Evolutionary conservation across 139 green algal genomes (phyloP).

Genomic region (Pedinophyceae sp.): DNA sequence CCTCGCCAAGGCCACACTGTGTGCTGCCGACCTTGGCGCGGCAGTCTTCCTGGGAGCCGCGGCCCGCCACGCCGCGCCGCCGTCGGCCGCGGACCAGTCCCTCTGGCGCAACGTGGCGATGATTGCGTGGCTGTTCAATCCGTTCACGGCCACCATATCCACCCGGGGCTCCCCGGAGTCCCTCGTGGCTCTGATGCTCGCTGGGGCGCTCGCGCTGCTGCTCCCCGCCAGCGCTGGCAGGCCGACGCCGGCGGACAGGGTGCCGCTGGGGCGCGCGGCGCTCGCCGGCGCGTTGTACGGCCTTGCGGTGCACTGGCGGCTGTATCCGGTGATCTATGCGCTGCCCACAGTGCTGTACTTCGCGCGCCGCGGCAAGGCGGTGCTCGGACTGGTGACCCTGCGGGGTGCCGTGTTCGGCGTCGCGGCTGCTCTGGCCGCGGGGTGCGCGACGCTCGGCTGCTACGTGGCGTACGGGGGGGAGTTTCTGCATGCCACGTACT

Average conservation of each 20-base stretch:
- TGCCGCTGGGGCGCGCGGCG: too few species aligned
- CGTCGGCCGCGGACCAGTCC: too few species aligned
- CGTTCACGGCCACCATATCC: slow-evolving; percentile 77
- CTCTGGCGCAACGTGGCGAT: slow-evolving; percentile 1
- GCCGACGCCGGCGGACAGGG: too few species aligned
- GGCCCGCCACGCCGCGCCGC: background rate
- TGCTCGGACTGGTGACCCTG: background rate
- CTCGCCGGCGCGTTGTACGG: too few species aligned
- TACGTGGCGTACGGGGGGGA: slow-evolving; percentile 41
- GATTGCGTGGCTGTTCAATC: slow-evolving; percentile 82
- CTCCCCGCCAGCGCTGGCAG: too few species aligned
- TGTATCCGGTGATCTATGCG: slow-evolving; percentile 84
- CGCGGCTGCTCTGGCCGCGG: background rate
- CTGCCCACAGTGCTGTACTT: slow-evolving; percentile 47
- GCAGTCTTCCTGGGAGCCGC: slow-evolving; percentile 17
- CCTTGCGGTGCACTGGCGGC: slow-evolving; percentile 71
- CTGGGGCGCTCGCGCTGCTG: slow-evolving; percentile 41
- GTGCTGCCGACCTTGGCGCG: slow-evolving; percentile 37
- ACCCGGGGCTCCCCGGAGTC: slow-evolving; percentile 76
- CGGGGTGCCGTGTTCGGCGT: background rate
- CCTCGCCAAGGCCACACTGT: slow-evolving; percentile 81
- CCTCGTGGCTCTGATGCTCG: slow-evolving; percentile 54
- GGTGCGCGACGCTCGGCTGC: slow-evolving; percentile 9
- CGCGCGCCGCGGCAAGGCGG: background rate
- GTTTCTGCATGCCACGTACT: slow-evolving; percentile 64